phyloP scores from a whole-genome alignment of 257 asterid species.

The Rhazya stricta region DNA sequence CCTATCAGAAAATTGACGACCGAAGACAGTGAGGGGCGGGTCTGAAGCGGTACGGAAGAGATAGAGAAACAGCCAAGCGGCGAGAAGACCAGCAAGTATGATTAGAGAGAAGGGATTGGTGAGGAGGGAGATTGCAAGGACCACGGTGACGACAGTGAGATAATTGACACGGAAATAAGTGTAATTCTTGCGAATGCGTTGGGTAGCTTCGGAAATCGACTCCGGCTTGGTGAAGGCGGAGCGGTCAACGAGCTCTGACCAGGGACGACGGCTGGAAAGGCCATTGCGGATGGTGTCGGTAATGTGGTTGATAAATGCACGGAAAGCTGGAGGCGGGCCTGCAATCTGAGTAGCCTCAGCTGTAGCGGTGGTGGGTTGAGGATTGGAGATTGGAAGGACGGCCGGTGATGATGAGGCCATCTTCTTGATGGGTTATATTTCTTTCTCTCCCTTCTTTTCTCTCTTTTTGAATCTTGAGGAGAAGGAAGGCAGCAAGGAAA shows the following conservation, averaged over 20 bases:
- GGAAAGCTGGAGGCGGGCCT: constrained; percentile 44
- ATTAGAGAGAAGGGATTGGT: constrained; percentile 70
- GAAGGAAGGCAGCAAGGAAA: background rate
- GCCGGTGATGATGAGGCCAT: constrained; percentile 66
- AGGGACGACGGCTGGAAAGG: constrained; percentile 69
- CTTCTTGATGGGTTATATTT: background rate
- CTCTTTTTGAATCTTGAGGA: background rate
- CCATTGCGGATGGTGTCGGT: constrained; percentile 49
- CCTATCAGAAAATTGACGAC: constrained; percentile 75
- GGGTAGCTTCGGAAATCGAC: constrained; percentile 60
- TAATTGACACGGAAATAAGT: constrained; percentile 65
- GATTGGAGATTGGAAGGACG: constrained; percentile 55
- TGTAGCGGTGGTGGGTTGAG: constrained; percentile 26
- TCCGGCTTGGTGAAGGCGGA: constrained; percentile 78
- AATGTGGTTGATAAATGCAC: constrained; percentile 41
- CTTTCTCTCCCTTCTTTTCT: background rate
- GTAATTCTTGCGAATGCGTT: constrained; percentile 71
- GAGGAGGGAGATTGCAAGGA: constrained; percentile 54
- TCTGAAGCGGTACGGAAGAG: constrained; percentile 82
- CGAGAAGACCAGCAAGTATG: constrained; percentile 62
- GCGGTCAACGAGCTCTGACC: constrained; percentile 71
- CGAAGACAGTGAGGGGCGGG: constrained; percentile 60
- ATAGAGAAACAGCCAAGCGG: constrained; percentile 82
- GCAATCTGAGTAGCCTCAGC: constrained; percentile 27
- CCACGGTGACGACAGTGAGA: constrained; percentile 46